phyloP scores from a whole-genome alignment of 148 eudicot genomes.

The Polygonum maritimum region DNA sequence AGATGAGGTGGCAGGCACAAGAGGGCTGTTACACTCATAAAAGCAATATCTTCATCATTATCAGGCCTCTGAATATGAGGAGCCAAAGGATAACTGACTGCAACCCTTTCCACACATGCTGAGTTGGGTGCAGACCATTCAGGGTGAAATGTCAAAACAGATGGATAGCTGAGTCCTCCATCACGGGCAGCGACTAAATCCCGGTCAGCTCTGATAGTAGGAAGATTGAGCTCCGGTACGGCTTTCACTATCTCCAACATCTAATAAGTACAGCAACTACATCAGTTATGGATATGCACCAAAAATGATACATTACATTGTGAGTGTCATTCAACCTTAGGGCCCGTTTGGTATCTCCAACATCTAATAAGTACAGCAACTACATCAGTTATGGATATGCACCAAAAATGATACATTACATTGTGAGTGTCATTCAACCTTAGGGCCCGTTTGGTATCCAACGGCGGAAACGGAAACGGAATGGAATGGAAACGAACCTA shows the following conservation, averaged over 20 bases:
- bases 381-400: not conserved
- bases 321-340: too few relatives aligned
- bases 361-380: conserved; percentile 34
- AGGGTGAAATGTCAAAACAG: conserved; percentile 54
- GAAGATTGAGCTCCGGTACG: conserved; percentile 56
- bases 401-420: not conserved
- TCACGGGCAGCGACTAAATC: conserved; percentile 53
- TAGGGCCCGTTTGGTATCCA: conserved; percentile 15
- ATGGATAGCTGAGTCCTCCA: conserved; percentile 69
- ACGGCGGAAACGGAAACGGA: too few relatives aligned
- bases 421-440: too few relatives aligned
- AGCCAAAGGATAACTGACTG: conserved; percentile 37
- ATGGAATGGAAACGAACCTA: too few relatives aligned
- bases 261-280: conserved; percentile 24
- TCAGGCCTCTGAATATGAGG: conserved; percentile 43
- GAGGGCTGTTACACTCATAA: conserved; percentile 56
- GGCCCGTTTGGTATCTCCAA: conserved; percentile 27
- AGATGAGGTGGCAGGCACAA: not conserved
- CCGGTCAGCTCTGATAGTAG: conserved; percentile 46
- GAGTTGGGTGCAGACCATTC: conserved; percentile 36
- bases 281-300: not conserved
- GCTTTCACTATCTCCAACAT: conserved; percentile 62
- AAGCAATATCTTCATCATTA: conserved; percentile 75
- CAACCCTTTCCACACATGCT: conserved; percentile 15
- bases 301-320: not conserved